Conservation (phyloP, 768 basidiomycete genomes). For the Auricularia sp. region DNA sequence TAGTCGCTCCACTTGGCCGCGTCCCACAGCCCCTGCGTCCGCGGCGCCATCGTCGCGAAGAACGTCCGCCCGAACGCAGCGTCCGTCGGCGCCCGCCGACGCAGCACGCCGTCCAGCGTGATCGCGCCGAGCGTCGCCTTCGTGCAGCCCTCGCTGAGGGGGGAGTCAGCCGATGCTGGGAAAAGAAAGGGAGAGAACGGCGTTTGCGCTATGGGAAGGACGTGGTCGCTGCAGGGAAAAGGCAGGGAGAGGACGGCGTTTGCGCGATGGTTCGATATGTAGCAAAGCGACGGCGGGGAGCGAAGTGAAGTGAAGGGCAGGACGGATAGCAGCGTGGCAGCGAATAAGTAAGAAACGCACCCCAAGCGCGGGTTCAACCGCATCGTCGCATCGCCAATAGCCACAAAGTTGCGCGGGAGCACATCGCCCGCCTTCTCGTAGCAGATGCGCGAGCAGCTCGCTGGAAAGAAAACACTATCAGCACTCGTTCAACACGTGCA, state of each 20-base stretch:
- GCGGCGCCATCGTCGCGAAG: neutral
- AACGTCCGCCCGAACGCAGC: neutral
- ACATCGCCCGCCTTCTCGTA: slow-evolving; percentile 17
- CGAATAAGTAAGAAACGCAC: neutral
- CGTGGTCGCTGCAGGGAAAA: neutral
- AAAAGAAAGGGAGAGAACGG: neutral
- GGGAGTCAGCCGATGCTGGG: neutral
- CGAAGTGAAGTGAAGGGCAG: too few species aligned
- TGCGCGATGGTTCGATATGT: neutral
- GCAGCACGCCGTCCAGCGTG: slow-evolving; percentile 12
- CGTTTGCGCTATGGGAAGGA: neutral
- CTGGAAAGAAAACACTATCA: slow-evolving; percentile 8
- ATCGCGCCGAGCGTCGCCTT: slow-evolving; percentile 15
- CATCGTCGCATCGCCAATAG: slow-evolving; percentile 27
- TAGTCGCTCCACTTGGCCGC: neutral
- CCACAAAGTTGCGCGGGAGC: slow-evolving; percentile 25
- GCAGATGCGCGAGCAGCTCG: slow-evolving; percentile 14
- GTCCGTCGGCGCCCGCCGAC: neutral
- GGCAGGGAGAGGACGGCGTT: neutral
- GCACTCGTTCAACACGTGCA: neutral
- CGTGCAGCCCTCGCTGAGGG: slow-evolving; percentile 12
- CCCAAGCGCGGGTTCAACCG: slow-evolving; percentile 15
- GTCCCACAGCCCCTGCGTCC: neutral
- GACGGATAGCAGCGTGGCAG: too few species aligned
- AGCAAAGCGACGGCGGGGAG: neutral